Base-by-base conservation (phyloP, 495 filamentous ascomycete genomes). In the Endocarpon pusillum region DNA sequence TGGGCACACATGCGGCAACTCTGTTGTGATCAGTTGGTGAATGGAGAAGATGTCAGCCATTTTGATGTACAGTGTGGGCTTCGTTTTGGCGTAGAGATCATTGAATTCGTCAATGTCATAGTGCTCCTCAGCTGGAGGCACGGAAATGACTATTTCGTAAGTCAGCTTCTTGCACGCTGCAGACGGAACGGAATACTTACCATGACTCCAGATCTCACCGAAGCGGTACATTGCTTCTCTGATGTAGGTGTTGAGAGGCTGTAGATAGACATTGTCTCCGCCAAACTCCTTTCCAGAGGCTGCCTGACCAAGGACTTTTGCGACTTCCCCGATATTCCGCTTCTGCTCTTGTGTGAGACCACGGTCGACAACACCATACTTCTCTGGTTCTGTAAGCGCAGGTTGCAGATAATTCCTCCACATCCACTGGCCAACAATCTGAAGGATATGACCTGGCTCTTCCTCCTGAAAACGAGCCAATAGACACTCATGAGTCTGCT, bases 41-140 rank as follows among this genome's bases (percentile, higher is more conserved):
- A 99, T 85, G 15, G 91, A 79, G 53, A 96, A 96, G 38, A 99
- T 83, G 52, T 99, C 89, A 11, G 79, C 70, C 75, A 96, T 84
- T 55, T 99, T 99, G 55, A 99, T 92, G 59, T 94, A 99, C 14
- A 99, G 62, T 2, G 87, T 96, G 2, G 89, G 89, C 48, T 93
- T 92, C 33, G 81, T 86, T 46, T 87, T 83, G 31, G 87, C 78
- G 46, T 94, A 96, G 18, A 96, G 69, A 47, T 99, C 89, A 43
- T 94, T 94, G 66, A 87, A 96, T 42, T 94, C 87, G 49, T 96
- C 89, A 48, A 96, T 94, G 49, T 94, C 91, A 51, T 94, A 97
- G 15, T 86, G 84, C 29, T 70, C 67, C 50, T 96, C 91, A 2
- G 80, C 78, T 44, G 82, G 75, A 30, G 79, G 77, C 14, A 96